phyloP scores from a whole-genome alignment of 768 basidiomycete species.

The Neoboletus subvelutipes region DNA sequence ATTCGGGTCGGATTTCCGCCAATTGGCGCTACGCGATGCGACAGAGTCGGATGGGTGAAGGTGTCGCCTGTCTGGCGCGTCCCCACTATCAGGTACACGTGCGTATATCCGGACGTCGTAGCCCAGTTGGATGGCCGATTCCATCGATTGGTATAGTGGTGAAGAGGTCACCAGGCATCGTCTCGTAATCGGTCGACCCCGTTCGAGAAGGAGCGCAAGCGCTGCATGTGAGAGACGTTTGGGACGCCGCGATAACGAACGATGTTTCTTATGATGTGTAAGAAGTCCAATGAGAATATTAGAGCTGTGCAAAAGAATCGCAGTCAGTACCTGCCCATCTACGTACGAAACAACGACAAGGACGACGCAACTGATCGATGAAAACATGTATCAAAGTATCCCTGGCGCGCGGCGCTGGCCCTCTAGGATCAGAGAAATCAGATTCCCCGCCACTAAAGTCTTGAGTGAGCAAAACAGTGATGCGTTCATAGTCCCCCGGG shows the following conservation, averaged over 20 bases:
- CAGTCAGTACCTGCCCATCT: constrained; percentile 7
- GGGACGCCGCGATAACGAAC: constrained; percentile 36
- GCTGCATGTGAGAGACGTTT: constrained; percentile 74
- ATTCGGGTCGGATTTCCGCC: constrained; percentile 24
- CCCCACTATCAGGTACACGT: constrained; percentile 67
- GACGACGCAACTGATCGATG: constrained; percentile 43
- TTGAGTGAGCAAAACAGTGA: constrained; percentile 33
- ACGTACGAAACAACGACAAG: background rate
- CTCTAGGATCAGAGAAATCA: constrained; percentile 35
- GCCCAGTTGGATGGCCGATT: constrained; percentile 65
- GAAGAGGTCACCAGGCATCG: constrained; percentile 80
- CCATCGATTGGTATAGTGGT: constrained; percentile 82
- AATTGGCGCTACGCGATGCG: constrained; percentile 14
- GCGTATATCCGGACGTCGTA: constrained; percentile 72
- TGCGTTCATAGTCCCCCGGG: constrained; percentile 46
- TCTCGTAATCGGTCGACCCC: constrained; percentile 72
- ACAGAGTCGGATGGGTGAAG: constrained; percentile 12
- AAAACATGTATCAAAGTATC: constrained; percentile 42
- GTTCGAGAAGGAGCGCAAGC: constrained; percentile 74
- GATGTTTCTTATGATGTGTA: constrained; percentile 61
- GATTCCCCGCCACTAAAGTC: constrained; percentile 37
- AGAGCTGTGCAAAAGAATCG: constrained; percentile 48
- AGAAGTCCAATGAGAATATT: constrained; percentile 86
- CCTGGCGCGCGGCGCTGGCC: constrained; percentile 31
- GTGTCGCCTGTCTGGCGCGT: constrained; percentile 53